Percentiles rank a stretch among this genome's conserved stretches.
phyloP scores from a whole-genome alignment of 192 early-diverging fungal species.

The Dispira parvispora region DNA sequence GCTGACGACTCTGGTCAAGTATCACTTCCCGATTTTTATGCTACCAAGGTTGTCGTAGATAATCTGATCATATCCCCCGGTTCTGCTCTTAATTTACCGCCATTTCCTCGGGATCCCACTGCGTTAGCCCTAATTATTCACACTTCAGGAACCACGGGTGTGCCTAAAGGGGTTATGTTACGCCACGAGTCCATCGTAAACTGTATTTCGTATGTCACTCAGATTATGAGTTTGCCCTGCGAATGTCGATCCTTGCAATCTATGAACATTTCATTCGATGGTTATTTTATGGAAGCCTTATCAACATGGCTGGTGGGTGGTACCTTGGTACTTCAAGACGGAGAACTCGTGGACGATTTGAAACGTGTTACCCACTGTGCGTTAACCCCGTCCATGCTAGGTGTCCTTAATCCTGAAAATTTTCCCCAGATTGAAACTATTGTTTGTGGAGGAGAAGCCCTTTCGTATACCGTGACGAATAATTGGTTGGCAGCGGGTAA shows the following conservation, averaged over 20 bases:
- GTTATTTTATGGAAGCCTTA: neutral
- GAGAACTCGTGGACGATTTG: neutral
- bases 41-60: neutral
- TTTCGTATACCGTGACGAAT: neutral
- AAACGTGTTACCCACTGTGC: neutral
- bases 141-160: constrained; percentile 18
- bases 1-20: neutral
- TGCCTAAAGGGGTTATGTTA: constrained; percentile 13
- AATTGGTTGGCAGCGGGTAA: neutral
- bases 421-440: neutral
- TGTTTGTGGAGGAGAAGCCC: neutral
- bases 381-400: neutral
- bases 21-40: neutral
- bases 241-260: neutral
- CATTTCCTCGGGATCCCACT: neutral
- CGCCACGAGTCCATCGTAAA: constrained; percentile 6
- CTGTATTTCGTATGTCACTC: neutral
- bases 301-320: neutral
- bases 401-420: neutral
- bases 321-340: constrained; percentile 1
- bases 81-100: neutral
- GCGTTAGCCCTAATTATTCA: constrained; percentile 7
- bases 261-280: constrained; percentile 4
- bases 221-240: neutral
- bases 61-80: neutral